Base-by-base conservation (phyloP, 345 rosid species). In the Ceriops tagal region DNA sequence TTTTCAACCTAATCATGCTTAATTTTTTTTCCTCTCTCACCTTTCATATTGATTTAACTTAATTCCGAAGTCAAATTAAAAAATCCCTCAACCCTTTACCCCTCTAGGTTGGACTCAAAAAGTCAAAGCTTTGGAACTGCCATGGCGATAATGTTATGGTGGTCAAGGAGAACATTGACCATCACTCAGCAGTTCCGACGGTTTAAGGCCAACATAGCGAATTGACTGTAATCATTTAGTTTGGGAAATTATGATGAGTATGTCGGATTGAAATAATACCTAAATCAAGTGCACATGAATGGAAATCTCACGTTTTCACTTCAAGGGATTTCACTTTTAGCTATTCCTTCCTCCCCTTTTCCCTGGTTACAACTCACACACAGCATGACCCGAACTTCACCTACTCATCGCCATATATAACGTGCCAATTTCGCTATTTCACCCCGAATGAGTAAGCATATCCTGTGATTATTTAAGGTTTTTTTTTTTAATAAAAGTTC, bases 311-410 rank as follows among this genome's bases (percentile, higher is more conserved):
- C 22, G 1, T 53, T 22, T 63, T 53, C 51, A 61, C 66, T 51
- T 30, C 46, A 32, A 26, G 1, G 30, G 18, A 9, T 32, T 58
- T 53, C 37, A 30, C 52, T 24, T 67, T 55, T 39, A 39, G 43
- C 59, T 55, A 28, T 0, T 32, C 30, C 31, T 19, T 39, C 10
- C 35, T 52, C 59, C 35, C 21, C 69, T 22, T n/a, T 34, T 57
- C 63, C 64, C 62, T 27, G 65, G 74, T 58, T 67, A 74, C 79
- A 66, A 69, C 75, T 71, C 81, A 73, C 53, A 66, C 61, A 69
- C 74, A 67, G 58, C 61, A 47, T 18, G 73, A 73, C 79, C 75
- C 26, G 26, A 24, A 24, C 26, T 24, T 24, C 26, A 24, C 26
- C 26, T 24, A 24, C 80, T 67, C 78, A 74, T 66, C 56, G 66